Conservation (phyloP, 75 land plant genomes). For the Cupressus sempervirens region DNA sequence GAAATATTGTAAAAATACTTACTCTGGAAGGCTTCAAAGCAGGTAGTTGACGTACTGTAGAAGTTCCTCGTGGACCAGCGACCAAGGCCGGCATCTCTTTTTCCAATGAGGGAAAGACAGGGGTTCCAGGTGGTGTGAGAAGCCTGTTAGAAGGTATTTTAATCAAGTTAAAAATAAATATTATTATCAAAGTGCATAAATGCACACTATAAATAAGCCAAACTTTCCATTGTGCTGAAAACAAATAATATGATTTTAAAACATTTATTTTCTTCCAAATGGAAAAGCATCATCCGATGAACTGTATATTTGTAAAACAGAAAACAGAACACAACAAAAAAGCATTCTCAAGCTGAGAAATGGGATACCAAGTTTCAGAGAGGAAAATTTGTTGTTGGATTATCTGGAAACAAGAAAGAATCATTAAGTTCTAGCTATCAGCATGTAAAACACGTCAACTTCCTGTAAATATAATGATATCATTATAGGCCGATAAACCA, state of each 20-base stretch:
- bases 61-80: conserved; percentile 27
- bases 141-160: conserved; percentile 45
- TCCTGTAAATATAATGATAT: neutral
- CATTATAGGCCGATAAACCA: neutral
- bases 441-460: neutral
- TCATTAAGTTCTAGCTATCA: neutral
- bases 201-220: neutral
- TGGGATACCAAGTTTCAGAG: neutral
- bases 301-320: neutral
- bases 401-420: neutral
- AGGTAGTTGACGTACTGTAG: conserved; percentile 32
- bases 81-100: conserved; percentile 32
- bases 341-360: neutral
- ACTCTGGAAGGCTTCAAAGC: conserved; percentile 38
- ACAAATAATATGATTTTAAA: neutral
- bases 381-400: neutral
- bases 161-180: neutral
- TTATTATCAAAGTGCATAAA: neutral
- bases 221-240: neutral
- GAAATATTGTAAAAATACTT: conserved; percentile 15
- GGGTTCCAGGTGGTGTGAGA: conserved; percentile 80
- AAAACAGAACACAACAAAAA: neutral
- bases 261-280: neutral
- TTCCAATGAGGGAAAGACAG: conserved; percentile 75
- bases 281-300: neutral